phyloP scores from a whole-genome alignment of 2,329 filamentous ascomycete genomes.

The Anisogramma anomala region DNA sequence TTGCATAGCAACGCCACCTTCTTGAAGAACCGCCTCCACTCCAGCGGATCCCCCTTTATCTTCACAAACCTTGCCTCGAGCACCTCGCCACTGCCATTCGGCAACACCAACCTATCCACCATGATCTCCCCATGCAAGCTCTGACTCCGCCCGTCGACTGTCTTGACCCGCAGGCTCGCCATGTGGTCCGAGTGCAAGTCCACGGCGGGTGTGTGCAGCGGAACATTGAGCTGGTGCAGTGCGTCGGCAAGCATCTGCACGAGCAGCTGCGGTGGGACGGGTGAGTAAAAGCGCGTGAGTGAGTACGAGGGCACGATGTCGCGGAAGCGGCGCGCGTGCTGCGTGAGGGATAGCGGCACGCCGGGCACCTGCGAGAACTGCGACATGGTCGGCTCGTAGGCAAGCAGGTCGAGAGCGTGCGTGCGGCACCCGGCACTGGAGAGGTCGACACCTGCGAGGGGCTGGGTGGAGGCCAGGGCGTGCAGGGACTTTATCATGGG shows the following conservation, averaged over 20 bases:
- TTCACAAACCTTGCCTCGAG: conserved; percentile 88
- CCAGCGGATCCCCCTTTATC: conserved; percentile 85
- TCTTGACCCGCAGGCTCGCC: conserved; percentile 60
- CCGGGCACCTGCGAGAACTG: conserved; percentile 75
- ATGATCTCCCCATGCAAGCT: conserved; percentile 63
- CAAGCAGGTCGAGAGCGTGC: conserved; percentile 48
- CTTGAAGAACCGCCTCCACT: conserved; percentile 97
- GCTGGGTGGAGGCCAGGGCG: conserved; percentile 39
- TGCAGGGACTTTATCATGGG: conserved; percentile 40
- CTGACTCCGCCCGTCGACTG: conserved; percentile 61
- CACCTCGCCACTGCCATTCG: conserved; percentile 43
- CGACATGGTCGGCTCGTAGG: conserved; percentile 73
- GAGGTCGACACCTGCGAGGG: conserved; percentile 26
- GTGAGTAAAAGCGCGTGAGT: conserved; percentile 85
- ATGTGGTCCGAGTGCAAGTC: conserved; percentile 41
- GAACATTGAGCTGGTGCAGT: conserved; percentile 75
- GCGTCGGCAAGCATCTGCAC: conserved; percentile 71
- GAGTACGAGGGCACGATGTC: conserved; percentile 84
- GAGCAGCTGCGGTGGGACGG: conserved; percentile 61
- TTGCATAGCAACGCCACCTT: conserved; percentile 80
- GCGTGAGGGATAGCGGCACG: conserved; percentile 74
- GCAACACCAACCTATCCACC: conserved; percentile 53
- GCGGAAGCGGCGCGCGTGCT: conserved; percentile 75
- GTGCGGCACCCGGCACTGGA: conserved; percentile 25
- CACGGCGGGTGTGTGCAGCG: conserved; percentile 41